Evolutionary conservation across 768 basidiomycete species (phyloP).

Genomic region (Termitomyces sp.): DNA sequence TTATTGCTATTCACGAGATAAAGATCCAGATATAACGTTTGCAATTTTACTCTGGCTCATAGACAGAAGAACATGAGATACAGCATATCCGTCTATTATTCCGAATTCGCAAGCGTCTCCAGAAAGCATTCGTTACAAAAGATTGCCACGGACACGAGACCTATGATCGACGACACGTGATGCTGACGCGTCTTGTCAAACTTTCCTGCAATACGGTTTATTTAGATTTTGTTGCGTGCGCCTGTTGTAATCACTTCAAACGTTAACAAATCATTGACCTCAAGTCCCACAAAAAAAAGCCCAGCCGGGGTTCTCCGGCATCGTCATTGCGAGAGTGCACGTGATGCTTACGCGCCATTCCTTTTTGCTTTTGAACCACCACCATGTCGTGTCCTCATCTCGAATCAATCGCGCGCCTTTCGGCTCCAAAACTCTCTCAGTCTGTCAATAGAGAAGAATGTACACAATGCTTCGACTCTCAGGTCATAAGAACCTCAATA

Average conservation of each 20-base stretch:
- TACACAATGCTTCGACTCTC: constrained; percentile 94
- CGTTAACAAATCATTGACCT: neutral
- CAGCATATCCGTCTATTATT: no score
- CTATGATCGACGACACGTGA: neutral
- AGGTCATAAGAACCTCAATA: constrained; percentile 38
- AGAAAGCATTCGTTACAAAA: no score
- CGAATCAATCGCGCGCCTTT: constrained; percentile 38
- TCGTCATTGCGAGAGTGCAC: neutral
- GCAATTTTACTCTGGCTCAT: no score
- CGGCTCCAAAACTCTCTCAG: constrained; percentile 58
- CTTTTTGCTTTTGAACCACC: neutral
- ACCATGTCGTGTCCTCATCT: constrained; percentile 49
- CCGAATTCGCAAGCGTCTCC: no score
- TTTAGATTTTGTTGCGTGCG: neutral
- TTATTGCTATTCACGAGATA: no score
- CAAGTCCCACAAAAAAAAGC: neutral
- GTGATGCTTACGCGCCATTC: neutral
- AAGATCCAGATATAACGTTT: no score
- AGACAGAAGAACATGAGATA: no score
- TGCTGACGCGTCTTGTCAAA: neutral
- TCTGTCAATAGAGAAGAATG: constrained; percentile 90
- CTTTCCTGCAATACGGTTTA: neutral
- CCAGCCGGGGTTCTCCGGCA: neutral
- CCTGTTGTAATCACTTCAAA: no score
- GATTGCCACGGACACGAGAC: no score